A percentile compares a stretch with the other conserved stretches of the same genome.
These are phyloP conservation scores for Nannochloropsis salina DNA, from an alignment of 108 stramenopile genomes.

Conservation along the genomic window DNA sequence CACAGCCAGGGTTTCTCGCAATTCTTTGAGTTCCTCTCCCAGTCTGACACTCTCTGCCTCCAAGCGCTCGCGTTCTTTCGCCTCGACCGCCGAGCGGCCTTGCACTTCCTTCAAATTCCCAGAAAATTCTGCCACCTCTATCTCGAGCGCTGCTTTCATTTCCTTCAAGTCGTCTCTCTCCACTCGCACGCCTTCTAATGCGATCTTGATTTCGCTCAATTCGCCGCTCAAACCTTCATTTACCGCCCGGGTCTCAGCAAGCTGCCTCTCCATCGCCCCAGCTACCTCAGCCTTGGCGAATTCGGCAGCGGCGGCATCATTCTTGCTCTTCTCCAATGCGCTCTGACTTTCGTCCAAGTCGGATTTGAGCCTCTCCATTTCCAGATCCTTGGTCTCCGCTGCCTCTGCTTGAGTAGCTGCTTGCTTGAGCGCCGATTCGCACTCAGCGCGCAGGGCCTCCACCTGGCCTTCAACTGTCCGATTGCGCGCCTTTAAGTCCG, in stretches of 20 bases:
- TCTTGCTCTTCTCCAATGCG: neutral
- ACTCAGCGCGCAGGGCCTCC: neutral
- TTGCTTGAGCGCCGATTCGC: neutral
- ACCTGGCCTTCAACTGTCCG: neutral
- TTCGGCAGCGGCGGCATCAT: neutral
- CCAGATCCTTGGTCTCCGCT: neutral
- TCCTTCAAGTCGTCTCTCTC: slow-evolving; percentile 3
- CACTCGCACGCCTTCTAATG: neutral
- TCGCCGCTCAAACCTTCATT: neutral
- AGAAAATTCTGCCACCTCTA: neutral
- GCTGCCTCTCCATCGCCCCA: neutral
- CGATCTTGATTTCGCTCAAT: neutral
- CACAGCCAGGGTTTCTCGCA: slow-evolving; percentile 2
- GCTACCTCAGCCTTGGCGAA: neutral
- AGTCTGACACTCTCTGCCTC: neutral
- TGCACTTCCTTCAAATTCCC: neutral
- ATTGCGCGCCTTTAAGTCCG: neutral
- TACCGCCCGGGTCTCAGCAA: neutral
- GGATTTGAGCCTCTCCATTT: neutral
- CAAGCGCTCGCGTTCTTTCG: neutral
- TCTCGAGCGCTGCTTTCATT: neutral
- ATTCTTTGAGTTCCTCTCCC: neutral
- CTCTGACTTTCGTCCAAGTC: neutral
- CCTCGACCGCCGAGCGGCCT: neutral
- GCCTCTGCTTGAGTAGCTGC: neutral